phyloP scores from a whole-genome alignment of 352 stramenopile species.

The Saprolegnia parasitica region DNA sequence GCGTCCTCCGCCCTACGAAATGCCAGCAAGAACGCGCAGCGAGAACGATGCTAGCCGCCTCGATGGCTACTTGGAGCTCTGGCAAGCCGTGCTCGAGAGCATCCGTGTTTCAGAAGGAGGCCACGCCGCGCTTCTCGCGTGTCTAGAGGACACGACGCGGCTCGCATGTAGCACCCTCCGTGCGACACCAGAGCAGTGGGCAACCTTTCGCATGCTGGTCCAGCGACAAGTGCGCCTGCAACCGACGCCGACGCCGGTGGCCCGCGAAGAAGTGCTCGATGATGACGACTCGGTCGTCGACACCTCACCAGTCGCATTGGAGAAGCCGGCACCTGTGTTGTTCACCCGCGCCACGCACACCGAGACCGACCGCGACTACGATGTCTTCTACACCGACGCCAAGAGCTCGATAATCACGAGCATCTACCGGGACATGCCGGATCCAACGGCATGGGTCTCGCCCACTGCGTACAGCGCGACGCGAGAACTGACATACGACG shows the following conservation, averaged over 20 bases:
- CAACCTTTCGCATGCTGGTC: no score
- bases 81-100: no score
- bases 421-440: not conserved
- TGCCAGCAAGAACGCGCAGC: not conserved
- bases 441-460: not conserved
- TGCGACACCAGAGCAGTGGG: no score
- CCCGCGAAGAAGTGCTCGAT: not conserved
- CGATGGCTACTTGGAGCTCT: no score
- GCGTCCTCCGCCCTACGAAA: not conserved
- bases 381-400: constrained; percentile 1
- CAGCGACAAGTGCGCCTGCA: no score
- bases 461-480: not conserved
- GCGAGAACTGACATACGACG: not conserved
- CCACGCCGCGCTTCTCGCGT: no score
- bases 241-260: not conserved
- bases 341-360: not conserved
- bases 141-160: no score
- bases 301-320: not conserved
- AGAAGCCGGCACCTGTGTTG: not conserved
- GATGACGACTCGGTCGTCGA: constrained; percentile 1
- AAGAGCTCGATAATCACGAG: not conserved
- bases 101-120: no score
- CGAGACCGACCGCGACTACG: not conserved
- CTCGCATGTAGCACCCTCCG: no score
- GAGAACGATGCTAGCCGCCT: no score